phyloP scores from a whole-genome alignment of 306 rosid species.

The Prunus persica region Prunus_persica_NCBIv2 NC_034009.1:41434501-41435000 shows the following conservation, averaged over 20 bases:
- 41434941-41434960: slow-evolving; percentile 75
- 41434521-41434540: slow-evolving; percentile 62
- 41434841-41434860: slow-evolving; percentile 30
- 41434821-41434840: slow-evolving; percentile 80
- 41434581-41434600: slow-evolving; percentile 90
- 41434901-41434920: slow-evolving; percentile 90
- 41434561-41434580: slow-evolving; percentile 92
- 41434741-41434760: no score
- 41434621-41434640: background rate
- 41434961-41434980: slow-evolving; percentile 78
- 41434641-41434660: background rate
- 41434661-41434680: no score
- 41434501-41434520: slow-evolving; percentile 67
- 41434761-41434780: slow-evolving; percentile 79
- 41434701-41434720: no score
- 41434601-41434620: slow-evolving; percentile 71
- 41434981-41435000: slow-evolving; percentile 58
- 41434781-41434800: slow-evolving; percentile 84
- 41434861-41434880: slow-evolving; percentile 22
- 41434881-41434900: slow-evolving; percentile 47
- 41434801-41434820: slow-evolving; percentile 60
- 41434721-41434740: background rate
- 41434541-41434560: slow-evolving; percentile 67
- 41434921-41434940: slow-evolving; percentile 95
- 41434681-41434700: no score